A percentile compares a stretch with the other conserved stretches of the same genome.
Evolutionary conservation across 495 filamentous ascomycete species (phyloP).

Genomic region (Penicillium taxi): DNA sequence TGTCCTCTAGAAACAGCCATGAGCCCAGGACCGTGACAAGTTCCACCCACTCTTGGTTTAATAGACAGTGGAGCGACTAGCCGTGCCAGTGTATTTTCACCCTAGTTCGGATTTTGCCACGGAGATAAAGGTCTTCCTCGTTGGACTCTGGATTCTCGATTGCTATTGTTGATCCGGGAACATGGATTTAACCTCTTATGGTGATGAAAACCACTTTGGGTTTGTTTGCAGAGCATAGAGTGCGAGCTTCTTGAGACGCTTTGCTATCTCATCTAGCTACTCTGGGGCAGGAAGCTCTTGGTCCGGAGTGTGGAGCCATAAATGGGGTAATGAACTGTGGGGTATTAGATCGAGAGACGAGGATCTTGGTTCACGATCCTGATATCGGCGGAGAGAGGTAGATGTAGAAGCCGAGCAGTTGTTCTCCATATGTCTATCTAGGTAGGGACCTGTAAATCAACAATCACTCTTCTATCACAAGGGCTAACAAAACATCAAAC

Average conservation of each 20-base stretch:
- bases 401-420: too few species aligned
- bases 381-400: too few species aligned
- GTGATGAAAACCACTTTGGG: constrained; percentile 41
- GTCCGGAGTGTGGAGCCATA: too few species aligned
- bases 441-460: too few species aligned
- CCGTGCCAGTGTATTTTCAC: too few species aligned
- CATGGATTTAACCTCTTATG: constrained; percentile 36
- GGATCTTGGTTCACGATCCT: too few species aligned
- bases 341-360: too few species aligned
- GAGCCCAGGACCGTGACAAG: constrained; percentile 23
- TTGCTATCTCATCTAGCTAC: constrained; percentile 6
- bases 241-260: constrained; percentile 20
- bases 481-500: too few species aligned
- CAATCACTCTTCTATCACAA: too few species aligned
- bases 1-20: constrained; percentile 7
- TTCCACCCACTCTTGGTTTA: constrained; percentile 20
- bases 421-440: too few species aligned
- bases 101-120: too few species aligned
- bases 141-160: constrained; percentile 4
- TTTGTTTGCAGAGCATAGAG: constrained; percentile 23
- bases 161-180: constrained; percentile 10
- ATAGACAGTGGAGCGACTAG: constrained; percentile 10
- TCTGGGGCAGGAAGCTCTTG: constrained; percentile 3
- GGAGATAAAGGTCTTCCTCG: not conserved
- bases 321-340: too few species aligned